phyloP scores from a whole-genome alignment of 352 stramenopile species.

The Poterioochromonas sp. region DNA sequence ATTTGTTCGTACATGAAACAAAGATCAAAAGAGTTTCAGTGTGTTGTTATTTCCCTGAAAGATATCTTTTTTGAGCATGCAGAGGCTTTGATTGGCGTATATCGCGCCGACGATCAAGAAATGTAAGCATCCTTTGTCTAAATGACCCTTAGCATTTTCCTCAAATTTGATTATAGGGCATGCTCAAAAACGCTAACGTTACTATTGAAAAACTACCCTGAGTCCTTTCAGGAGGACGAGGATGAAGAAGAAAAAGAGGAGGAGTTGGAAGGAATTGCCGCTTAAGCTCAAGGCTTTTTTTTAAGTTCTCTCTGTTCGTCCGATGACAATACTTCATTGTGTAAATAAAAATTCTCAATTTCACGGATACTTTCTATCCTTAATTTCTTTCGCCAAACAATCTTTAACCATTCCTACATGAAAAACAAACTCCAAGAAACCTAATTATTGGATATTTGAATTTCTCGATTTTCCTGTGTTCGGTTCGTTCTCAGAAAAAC shows the following conservation, averaged over 20 bases:
- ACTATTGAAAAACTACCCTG: not conserved
- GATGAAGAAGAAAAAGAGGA: too few relatives aligned
- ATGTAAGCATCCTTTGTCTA: not conserved
- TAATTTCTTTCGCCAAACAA: too few relatives aligned
- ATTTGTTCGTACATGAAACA: constrained; percentile 78
- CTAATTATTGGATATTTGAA: too few relatives aligned
- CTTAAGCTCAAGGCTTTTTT: not conserved
- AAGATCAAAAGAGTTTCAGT: constrained; percentile 72
- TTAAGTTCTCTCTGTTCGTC: too few relatives aligned
- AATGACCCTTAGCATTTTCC: not conserved
- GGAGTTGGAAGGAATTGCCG: not conserved
- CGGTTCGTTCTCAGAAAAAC: too few relatives aligned
- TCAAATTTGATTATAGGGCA: not conserved
- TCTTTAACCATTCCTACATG: too few relatives aligned
- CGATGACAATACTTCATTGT: too few relatives aligned
- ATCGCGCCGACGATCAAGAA: constrained; percentile 34
- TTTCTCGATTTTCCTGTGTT: too few relatives aligned
- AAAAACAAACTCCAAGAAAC: too few relatives aligned
- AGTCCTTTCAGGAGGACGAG: not conserved
- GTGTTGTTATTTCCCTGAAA: constrained; percentile 89
- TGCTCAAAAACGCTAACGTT: not conserved
- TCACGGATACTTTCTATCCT: too few relatives aligned
- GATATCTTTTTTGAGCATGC: constrained; percentile 86
- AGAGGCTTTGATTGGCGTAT: constrained; percentile 79
- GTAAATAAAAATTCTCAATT: too few relatives aligned